These are phyloP conservation scores for Lipomyces lipofer DNA, from an alignment of 805 yeast genomes.

Conservation along the genomic window DNA sequence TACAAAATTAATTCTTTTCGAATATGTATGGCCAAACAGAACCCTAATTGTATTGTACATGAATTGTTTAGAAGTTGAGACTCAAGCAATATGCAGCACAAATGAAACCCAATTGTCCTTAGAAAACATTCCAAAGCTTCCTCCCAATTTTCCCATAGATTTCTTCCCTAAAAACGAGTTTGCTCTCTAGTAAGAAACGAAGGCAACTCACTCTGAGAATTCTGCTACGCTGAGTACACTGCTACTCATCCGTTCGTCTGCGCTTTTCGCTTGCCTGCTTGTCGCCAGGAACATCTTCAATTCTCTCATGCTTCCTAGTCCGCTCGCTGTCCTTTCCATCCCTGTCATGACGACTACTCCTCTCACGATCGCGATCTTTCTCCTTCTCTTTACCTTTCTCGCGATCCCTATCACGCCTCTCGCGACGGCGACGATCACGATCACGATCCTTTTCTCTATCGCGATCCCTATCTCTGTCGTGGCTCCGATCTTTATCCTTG, in stretches of 20 bases:
- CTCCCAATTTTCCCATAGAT: too few species aligned
- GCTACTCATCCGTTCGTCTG: neutral
- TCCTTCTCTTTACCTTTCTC: constrained; percentile 10
- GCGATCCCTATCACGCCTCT: neutral
- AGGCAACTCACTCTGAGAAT: too few species aligned
- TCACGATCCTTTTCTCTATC: neutral
- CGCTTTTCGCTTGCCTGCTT: neutral
- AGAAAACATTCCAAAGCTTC: too few species aligned
- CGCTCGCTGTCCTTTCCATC: constrained; percentile 1
- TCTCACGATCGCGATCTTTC: constrained; percentile 6
- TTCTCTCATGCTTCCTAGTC: constrained; percentile 15
- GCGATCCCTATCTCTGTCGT: constrained; percentile 1
- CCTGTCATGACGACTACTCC: constrained; percentile 15
- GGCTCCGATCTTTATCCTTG: constrained; percentile 1
- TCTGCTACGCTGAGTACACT: too few species aligned
- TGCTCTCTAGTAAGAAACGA: too few species aligned
- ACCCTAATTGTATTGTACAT: too few species aligned
- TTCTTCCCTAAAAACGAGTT: too few species aligned
- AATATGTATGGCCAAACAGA: too few species aligned
- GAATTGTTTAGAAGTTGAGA: too few species aligned
- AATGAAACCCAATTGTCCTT: too few species aligned
- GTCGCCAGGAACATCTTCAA: constrained; percentile 4
- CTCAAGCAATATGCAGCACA: too few species aligned
- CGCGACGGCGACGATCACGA: constrained; percentile 1
- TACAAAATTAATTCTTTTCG: too few species aligned